Evolutionary conservation across 305 asterid species (phyloP), one percentile per base, ranked within the genome.

Genomic region (Euphrasia arctica): DNA sequence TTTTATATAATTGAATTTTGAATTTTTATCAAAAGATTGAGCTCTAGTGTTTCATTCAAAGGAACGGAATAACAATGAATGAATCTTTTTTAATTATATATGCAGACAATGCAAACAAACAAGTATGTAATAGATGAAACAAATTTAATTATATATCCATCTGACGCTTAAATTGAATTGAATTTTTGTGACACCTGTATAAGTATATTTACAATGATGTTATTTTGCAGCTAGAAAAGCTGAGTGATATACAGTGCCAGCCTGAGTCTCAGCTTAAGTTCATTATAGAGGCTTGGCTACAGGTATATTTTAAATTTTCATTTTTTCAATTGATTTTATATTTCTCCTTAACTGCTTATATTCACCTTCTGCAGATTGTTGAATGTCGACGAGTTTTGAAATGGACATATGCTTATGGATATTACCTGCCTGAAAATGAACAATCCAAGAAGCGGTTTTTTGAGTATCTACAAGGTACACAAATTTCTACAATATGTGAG

Each of bases 381-480:
- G 97, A 88, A 80, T 89, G 98, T 64, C 87, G 98, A 63, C 83
- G 98, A 75, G 98, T 91, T 60, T 75, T 91, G 65, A 86, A 86
- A 62, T 91, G 98, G 98, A 91, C 96, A 5, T 91, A 91, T 77
- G 85, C 98, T 51, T 91, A 91, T 85, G 98, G 98, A 57, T 91
- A 50, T 80, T 91, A 91, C 80, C 72, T 89, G 58, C 87, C 90
- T 2, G 96, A 89, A 81, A 78, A 75, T 41, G 95, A 86, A 76
- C 84, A 64, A 49, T 87, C 92, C 29, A 91, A 83, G 75, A 89
- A 89, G 63, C 96, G 77, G 74, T 91, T 91, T 71, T 91, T 91
- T 71, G 98, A 91, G 77, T 91, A 91, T 75, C 75, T 91, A 67
- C 98, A 91, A 79, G 96, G 96, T 91, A 54, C 52, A 71, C 48